Evolutionary conservation across 2,329 filamentous ascomycete genomes (phyloP), one percentile per base, ranked within the genome.

Genomic region (Zymoseptoria ardabiliae): DNA sequence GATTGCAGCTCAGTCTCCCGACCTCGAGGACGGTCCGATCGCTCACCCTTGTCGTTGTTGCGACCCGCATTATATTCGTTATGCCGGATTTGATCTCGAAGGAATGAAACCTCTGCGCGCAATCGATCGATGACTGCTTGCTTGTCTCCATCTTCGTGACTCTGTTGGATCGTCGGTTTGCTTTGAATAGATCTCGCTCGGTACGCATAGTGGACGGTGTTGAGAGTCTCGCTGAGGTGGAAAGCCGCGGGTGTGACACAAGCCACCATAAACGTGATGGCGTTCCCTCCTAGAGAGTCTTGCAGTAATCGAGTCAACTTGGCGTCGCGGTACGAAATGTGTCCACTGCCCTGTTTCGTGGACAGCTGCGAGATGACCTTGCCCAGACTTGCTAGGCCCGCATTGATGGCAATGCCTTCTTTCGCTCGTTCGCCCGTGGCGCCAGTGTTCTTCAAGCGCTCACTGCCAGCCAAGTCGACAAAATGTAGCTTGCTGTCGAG

Each of bases 211-310:
- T 97, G 74, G 17, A 99, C 90, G 0, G 94, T 99, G 73, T 99
- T 99, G 59, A 99, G 79, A 0, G 95, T 97, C 76, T 99, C 94
- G 76, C 92, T 97, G 51, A 99, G 80, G 73, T 99, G 94, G 72
- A 99, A 99, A 72, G 97, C 92, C 13, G 93, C 91, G 0, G 92
- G 93, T 0, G 93, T 99, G 28, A 99, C 92, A 76, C 94, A 99
- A 8, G 94, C 94, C 76, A 99, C 94, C 94, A 99, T 97, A 77
- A 97, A 99, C 0, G 94, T 99, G 72, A 97, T 96, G 41, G 94
- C 94, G 72, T 96, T 97, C 4, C 94, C 94, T 59, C 94, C 94
- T 4, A 99, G 81, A 0, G 94, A 99, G 75, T 99, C 94, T 78
- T 99, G 94, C 19, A 99, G 83, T 22, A 99, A 81, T 61, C 94